Evolutionary conservation across 495 filamentous ascomycete species (phyloP).

Genomic region (Astrothelium subdiscretum): DNA sequence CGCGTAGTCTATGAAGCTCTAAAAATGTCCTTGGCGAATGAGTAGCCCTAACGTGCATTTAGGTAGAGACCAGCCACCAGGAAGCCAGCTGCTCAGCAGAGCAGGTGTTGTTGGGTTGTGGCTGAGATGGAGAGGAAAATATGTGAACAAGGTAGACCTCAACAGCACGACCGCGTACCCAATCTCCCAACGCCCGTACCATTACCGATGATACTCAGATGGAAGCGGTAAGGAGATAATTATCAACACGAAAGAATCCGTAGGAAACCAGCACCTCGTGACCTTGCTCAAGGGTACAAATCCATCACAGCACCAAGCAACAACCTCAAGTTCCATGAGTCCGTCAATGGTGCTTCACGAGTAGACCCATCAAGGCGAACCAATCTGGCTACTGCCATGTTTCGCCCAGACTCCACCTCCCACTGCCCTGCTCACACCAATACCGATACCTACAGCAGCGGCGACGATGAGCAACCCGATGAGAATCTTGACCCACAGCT

Average conservation of each 20-base stretch:
- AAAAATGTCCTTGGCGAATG: background rate
- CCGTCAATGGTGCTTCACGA: too few species aligned
- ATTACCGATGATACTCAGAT: background rate
- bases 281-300: too few species aligned
- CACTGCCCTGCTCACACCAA: conserved; percentile 49
- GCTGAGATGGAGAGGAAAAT: background rate
- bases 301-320: too few species aligned
- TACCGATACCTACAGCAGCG: conserved; percentile 45
- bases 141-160: background rate
- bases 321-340: too few species aligned
- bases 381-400: conserved; percentile 11
- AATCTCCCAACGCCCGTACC: background rate
- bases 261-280: background rate
- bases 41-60: background rate
- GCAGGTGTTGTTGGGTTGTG: too few species aligned
- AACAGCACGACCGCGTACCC: background rate
- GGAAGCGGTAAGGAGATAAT: background rate
- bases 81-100: background rate
- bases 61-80: background rate
- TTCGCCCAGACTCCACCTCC: conserved; percentile 44
- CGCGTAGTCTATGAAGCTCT: background rate
- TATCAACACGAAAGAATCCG: background rate
- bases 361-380: background rate
- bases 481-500: conserved; percentile 37
- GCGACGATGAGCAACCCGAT: conserved; percentile 46